Base-by-base conservation (phyloP, 1,284 basidiomycete species). In the Marasmius sp. region DNA sequence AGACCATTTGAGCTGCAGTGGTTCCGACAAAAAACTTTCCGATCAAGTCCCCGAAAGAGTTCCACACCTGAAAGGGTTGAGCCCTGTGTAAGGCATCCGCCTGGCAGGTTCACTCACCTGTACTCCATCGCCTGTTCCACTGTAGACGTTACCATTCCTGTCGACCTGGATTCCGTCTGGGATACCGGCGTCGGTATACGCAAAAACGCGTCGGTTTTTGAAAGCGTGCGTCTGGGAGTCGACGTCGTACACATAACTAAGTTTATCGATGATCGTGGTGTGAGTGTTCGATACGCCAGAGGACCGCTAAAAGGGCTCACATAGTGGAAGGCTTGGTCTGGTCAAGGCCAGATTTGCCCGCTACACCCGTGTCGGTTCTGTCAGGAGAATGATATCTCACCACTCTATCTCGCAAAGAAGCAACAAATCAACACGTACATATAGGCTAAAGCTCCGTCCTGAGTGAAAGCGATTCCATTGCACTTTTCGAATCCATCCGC, bases 121-220 rank as follows among this genome's bases (percentile, higher is more conserved):
- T 1, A 90, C 85, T 50, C 92, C 92, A 66, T 94, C 92, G 6
- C 85, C 87, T 62, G 81, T 83, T 3, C 87, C 87, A n/a, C 85
- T 78, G 68, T 90, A 92, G 1, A 92, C 81, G 67, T 92, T 91
- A 2, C 89, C 90, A 1, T 80, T 69, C 0, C 74, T 74, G 68
- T 93, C 90, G 36, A 86, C 80, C 68, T 91, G 85, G 0, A 91
- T 79, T 33, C 92, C 92, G 66, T 93, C 92, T 3, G 90, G 85
- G 22, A 89, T 69, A 4, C 90, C 89, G 12, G 85, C 79, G 67
- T 90, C 86, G 36, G 79, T 70, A 67, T 86, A 92, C 3, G 92
- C 90, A 69, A 94, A 91, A 8, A 89, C 79, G 14, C 87, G 81
- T 36, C 88, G 83, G 68, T 92, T 89, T 49, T 67, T 74, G 70